phyloP scores from a whole-genome alignment of 139 green algal genomes.

The Coelastrella sp. region DNA sequence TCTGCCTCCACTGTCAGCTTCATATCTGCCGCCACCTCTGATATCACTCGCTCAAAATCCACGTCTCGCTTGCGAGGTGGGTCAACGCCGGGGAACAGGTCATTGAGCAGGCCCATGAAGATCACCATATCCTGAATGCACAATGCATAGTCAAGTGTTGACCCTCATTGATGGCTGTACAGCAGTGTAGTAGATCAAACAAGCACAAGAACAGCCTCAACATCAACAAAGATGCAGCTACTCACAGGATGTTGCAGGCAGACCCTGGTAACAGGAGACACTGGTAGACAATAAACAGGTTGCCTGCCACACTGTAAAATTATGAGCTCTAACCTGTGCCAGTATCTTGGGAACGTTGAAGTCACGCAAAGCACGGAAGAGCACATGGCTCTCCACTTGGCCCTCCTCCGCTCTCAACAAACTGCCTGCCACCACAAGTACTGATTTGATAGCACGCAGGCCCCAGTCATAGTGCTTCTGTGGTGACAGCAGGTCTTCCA shows the following conservation, averaged over 20 bases:
- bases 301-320: neutral
- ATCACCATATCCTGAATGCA: slow-evolving; percentile 88
- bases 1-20: slow-evolving; percentile 70
- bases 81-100: slow-evolving; percentile 85
- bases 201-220: too few species aligned
- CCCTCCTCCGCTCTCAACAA: slow-evolving; percentile 83
- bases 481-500: slow-evolving; percentile 87
- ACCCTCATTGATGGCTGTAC: too few species aligned
- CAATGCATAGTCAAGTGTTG: too few species aligned
- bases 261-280: too few species aligned
- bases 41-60: slow-evolving; percentile 72
- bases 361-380: slow-evolving; percentile 86
- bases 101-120: slow-evolving; percentile 88
- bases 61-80: slow-evolving; percentile 68
- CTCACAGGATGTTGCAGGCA: too few species aligned
- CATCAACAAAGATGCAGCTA: too few species aligned
- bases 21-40: slow-evolving; percentile 51
- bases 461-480: slow-evolving; percentile 92
- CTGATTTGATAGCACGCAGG: slow-evolving; percentile 87
- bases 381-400: slow-evolving; percentile 86
- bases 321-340: slow-evolving; percentile 20
- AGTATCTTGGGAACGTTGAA: slow-evolving; percentile 93
- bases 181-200: too few species aligned
- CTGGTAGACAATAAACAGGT: too few species aligned
- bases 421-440: slow-evolving; percentile 85